These are phyloP conservation scores for Fusarium piperis DNA, from an alignment of 2,329 filamentous ascomycete species.

Conservation along the genomic window DNA sequence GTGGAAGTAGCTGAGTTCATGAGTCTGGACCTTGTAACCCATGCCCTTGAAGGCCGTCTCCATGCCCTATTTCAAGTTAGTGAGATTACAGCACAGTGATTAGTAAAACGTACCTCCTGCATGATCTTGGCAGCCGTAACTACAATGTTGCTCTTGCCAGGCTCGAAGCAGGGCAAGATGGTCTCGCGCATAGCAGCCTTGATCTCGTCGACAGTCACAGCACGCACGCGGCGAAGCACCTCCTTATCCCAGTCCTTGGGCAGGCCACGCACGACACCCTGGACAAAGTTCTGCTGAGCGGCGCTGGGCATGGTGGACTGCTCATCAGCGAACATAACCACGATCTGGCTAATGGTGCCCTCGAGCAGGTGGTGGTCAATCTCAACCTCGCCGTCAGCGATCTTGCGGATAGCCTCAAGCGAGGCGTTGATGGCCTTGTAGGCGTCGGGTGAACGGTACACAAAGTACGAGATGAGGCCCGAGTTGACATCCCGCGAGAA, in stretches of 20 bases:
- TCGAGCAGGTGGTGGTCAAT: conserved; percentile 88
- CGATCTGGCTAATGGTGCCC: conserved; percentile 89
- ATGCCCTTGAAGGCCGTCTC: conserved; percentile 76
- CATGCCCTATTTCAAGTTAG: conserved; percentile 66
- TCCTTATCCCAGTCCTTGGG: conserved; percentile 80
- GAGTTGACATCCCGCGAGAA: conserved; percentile 82
- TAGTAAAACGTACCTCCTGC: conserved; percentile 71
- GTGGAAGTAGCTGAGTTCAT: conserved; percentile 81
- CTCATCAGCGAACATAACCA: conserved; percentile 86
- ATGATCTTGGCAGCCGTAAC: conserved; percentile 89
- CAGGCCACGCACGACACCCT: conserved; percentile 80
- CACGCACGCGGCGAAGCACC: conserved; percentile 79
- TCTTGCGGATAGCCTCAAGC: conserved; percentile 76
- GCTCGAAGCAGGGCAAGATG: conserved; percentile 81
- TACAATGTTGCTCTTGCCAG: conserved; percentile 83
- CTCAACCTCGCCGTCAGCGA: conserved; percentile 74
- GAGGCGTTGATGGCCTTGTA: conserved; percentile 86
- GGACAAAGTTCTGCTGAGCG: conserved; percentile 84
- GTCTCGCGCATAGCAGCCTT: conserved; percentile 77
- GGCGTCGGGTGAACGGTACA: conserved; percentile 90
- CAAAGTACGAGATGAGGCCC: conserved; percentile 82
- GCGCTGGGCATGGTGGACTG: conserved; percentile 86
- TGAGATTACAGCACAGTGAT: neutral
- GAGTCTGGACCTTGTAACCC: conserved; percentile 82
- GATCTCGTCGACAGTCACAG: conserved; percentile 80